These are phyloP conservation scores for Trichosporon faecale DNA, from an alignment of 1,284 basidiomycete species.

Conservation along the genomic window DNA sequence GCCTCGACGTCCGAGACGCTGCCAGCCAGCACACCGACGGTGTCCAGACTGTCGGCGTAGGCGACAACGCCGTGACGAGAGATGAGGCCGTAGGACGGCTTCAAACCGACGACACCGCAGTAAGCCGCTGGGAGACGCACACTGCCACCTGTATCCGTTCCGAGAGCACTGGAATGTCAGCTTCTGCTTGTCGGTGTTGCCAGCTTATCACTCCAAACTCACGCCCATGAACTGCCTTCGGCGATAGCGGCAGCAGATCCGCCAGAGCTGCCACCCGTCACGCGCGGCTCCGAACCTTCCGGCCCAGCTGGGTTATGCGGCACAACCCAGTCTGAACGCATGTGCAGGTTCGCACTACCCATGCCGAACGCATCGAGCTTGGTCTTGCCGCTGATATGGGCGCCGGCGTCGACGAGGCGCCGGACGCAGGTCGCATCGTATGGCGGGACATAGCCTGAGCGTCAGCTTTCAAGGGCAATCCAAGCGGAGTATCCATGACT, in stretches of 20 bases:
- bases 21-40: slow-evolving; percentile 76
- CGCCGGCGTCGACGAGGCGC: slow-evolving; percentile 64
- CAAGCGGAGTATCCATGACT: slow-evolving; percentile 12
- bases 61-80: slow-evolving; percentile 90
- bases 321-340: slow-evolving; percentile 49
- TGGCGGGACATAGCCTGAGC: slow-evolving; percentile 69
- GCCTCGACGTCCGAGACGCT: slow-evolving; percentile 57
- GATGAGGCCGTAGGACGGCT: slow-evolving; percentile 90
- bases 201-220: slow-evolving; percentile 43
- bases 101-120: slow-evolving; percentile 86
- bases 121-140: slow-evolving; percentile 89
- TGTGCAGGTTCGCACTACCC: slow-evolving; percentile 58
- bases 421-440: slow-evolving; percentile 83
- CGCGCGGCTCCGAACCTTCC: slow-evolving; percentile 54
- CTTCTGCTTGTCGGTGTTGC: not conserved
- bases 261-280: slow-evolving; percentile 61
- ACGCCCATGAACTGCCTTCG: slow-evolving; percentile 73
- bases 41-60: slow-evolving; percentile 92
- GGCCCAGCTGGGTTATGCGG: slow-evolving; percentile 67
- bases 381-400: slow-evolving; percentile 76
- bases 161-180: slow-evolving; percentile 65
- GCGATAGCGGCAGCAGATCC: slow-evolving; percentile 56
- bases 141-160: slow-evolving; percentile 94
- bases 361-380: slow-evolving; percentile 99
- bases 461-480: not conserved